Base-by-base conservation (phyloP, 106 monocot genomes). In the Dendrobium chrysotoxum region DNA sequence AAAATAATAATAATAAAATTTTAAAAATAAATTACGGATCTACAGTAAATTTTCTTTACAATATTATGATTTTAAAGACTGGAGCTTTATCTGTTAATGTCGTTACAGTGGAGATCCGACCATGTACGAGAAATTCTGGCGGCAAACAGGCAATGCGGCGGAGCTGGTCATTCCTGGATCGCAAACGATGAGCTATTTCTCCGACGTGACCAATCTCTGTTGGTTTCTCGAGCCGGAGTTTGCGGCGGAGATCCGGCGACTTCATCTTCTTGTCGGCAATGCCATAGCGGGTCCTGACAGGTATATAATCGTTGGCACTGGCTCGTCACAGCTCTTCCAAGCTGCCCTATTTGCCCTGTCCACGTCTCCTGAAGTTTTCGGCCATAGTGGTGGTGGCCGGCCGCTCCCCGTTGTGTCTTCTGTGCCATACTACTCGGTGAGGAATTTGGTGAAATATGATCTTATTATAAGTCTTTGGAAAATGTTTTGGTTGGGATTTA, bases 131-230 rank as follows among this genome's bases (percentile, higher is more conserved):
- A 12, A 77, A 1, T 92, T 84, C 82, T 92, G 89, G 92, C 54
- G 26, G 45, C 28, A 30, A 25, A 75, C 28, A 3, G 92, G 83
- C 8, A 81, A 82, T 4, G 31, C 80, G 20, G 89, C 79, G 7
- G 78, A 78, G 12, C 38, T 92, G 21, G 57, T 82, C 38, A 87
- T 92, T 40, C 82, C 85, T 6, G 87, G 85, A 0, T 94, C 92
- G 87, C 83, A 91, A 40, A 86, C 75, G 5, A 89, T 98, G 89
- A 98, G 98, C 84, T 98, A 98, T 85, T 98, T 98, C 81, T 98
- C 98, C 2, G 89, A 86, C 39, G 81, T 79, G 0, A 42, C 65
- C 71, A 90, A 87, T 66, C 15, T 88, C 0, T 98, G 98, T 75
- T 98, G 98, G 98, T 98, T 98, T 80, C 86, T 98, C 8, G 98